Base-by-base conservation (phyloP, 225 moss, liverwort and hornwort species). In the Marchantia paleacea region DNA sequence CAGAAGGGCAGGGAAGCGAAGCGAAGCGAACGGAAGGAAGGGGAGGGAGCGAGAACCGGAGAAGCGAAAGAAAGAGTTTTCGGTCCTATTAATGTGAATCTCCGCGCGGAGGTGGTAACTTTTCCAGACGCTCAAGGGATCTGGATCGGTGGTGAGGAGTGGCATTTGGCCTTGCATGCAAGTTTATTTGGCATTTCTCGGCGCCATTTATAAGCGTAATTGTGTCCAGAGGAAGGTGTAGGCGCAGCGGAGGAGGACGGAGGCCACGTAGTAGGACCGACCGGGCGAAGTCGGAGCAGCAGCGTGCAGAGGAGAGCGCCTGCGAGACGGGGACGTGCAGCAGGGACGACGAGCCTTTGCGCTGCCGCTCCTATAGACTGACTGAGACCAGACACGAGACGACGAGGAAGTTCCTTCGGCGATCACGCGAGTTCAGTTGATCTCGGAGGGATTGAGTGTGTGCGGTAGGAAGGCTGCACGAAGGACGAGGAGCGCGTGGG, bases 131-230 rank as follows among this genome's bases (percentile, higher is more conserved):
- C 8, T 10, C 0, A 52, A 78, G 51, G 78, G 65, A 51, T 66
- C 60, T 60, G 75, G 75, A 76, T 58, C 75, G 60, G 39, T 58
- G 47, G n/a, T 19, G 24, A 64, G 64, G n/a, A 76, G 75, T 76
- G 75, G 60, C 75, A 76, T 47, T 75, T 76, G 15, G 26, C 64
- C 30, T n/a, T 62, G 65, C 67, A 51, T 67, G 78, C 49, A 66
- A 50, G 25, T 51, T 12, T 52, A 53, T 78, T 78, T 66, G 78
- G 78, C 78, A 29, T 77, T 77, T 77, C 62, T 22, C 22, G 39
- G 77, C 16, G 11, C 62, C 77, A 77, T 78, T 66, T 78, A 78
- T 63, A 78, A 78, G 65, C 78, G 25, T 52, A 78, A 78, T 78
- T 78, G 65, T 52, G 39, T 51, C 54, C 50, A 4, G 28, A 52